Evolutionary conservation across 2,329 filamentous ascomycete species (phyloP).

Genomic region (Aspergillus amoenus): DNA sequence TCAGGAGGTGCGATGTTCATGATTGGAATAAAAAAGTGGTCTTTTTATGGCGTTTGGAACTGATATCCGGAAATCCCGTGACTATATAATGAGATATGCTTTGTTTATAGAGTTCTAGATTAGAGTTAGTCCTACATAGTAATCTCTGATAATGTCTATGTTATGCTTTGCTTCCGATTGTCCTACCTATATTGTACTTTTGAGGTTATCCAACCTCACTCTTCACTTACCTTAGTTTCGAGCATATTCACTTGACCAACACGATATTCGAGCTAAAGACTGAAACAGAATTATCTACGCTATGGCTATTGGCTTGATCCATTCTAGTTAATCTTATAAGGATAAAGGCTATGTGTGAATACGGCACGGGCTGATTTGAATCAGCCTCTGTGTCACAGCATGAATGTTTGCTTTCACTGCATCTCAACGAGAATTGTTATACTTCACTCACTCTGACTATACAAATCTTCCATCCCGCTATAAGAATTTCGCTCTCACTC

Average conservation of each 20-base stretch:
- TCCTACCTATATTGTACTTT: background rate
- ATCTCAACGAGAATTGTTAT: slow-evolving; percentile 2
- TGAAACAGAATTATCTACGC: too few relatives aligned
- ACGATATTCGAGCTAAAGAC: too few relatives aligned
- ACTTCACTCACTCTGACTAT: background rate
- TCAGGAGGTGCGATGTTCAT: slow-evolving; percentile 1
- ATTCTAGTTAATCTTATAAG: background rate
- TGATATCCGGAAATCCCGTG: background rate
- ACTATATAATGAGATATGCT: slow-evolving; percentile 1
- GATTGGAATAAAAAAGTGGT: background rate
- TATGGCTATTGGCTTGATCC: background rate
- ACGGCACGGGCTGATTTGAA: background rate
- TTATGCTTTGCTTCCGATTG: background rate
- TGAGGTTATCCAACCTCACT: background rate
- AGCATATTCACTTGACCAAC: background rate
- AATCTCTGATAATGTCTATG: background rate
- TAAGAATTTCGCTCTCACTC: background rate
- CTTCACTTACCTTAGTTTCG: background rate
- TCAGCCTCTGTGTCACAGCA: background rate
- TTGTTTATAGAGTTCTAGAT: slow-evolving; percentile 2
- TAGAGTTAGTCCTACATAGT: background rate
- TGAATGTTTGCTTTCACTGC: slow-evolving; percentile 8
- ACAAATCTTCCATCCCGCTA: background rate
- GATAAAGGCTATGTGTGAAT: background rate
- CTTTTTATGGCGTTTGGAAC: background rate